phyloP scores from a whole-genome alignment of 179 eudicot species.

The Drosera spatulata region DNA sequence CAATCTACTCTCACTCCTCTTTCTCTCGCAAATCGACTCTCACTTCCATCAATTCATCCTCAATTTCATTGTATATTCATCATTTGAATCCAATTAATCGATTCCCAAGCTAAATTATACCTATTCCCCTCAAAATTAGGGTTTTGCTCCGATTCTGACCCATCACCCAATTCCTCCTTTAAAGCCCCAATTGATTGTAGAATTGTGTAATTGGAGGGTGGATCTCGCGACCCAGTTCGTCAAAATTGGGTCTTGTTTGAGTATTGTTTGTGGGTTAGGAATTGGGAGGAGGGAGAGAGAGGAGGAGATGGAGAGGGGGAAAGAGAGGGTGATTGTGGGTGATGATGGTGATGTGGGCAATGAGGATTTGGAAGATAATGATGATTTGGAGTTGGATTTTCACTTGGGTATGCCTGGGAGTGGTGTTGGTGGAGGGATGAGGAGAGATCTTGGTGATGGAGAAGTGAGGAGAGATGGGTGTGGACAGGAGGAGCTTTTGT shows the following conservation, averaged over 20 bases:
- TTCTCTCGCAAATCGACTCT: background rate
- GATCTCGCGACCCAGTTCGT: background rate
- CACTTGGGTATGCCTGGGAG: conserved; percentile 14
- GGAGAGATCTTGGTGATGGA: conserved; percentile 21
- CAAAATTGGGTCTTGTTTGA: background rate
- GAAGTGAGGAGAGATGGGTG: conserved; percentile 24
- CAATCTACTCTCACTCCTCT: background rate
- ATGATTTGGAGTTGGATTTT: conserved; percentile 18
- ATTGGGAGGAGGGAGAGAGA: conserved; percentile 4
- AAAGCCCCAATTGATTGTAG: too few relatives aligned
- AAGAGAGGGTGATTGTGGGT: background rate
- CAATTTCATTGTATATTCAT: too few relatives aligned
- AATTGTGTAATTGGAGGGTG: background rate
- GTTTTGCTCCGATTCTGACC: background rate
- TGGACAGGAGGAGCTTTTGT: conserved; percentile 6
- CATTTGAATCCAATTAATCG: background rate
- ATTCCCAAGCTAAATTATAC: too few relatives aligned
- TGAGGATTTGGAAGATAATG: conserved; percentile 1
- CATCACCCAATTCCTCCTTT: too few relatives aligned
- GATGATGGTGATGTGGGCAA: background rate
- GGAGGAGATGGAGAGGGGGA: conserved; percentile 1
- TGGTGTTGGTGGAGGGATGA: conserved; percentile 14
- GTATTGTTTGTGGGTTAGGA: conserved; percentile 4
- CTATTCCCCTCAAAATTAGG: too few relatives aligned
- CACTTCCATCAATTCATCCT: background rate